Conservation (phyloP, 1,284 basidiomycete genomes). For the Takashimella koratensis region DNA sequence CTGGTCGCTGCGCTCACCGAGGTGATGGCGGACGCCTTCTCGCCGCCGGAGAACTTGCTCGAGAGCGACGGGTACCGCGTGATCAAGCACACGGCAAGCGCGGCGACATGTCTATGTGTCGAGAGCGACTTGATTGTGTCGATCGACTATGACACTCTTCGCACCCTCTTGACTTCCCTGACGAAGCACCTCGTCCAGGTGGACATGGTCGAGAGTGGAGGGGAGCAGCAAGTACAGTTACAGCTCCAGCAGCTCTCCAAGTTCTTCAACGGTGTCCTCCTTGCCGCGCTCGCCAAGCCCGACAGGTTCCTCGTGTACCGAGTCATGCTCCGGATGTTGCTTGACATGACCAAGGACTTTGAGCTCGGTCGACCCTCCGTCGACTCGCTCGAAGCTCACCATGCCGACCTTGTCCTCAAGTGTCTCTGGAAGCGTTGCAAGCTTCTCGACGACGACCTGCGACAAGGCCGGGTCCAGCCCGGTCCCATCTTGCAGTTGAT, state of each 20-base stretch:
- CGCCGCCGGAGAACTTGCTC: constrained; percentile 66
- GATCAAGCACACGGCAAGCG: constrained; percentile 65
- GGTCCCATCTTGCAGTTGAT: constrained; percentile 88
- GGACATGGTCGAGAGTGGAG: constrained; percentile 8
- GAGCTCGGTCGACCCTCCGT: constrained; percentile 53
- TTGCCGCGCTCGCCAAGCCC: constrained; percentile 87
- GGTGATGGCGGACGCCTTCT: constrained; percentile 85
- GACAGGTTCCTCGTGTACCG: constrained; percentile 88
- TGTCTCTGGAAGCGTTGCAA: constrained; percentile 98
- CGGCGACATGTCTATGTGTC: neutral
- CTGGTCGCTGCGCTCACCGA: constrained; percentile 78
- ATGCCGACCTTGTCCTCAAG: constrained; percentile 94
- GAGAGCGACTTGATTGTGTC: constrained; percentile 70
- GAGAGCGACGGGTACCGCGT: constrained; percentile 77
- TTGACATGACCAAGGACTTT: constrained; percentile 83
- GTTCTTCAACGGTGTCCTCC: constrained; percentile 97
- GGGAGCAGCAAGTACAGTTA: constrained; percentile 11
- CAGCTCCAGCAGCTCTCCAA: constrained; percentile 84
- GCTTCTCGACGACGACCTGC: constrained; percentile 86
- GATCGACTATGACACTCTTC: constrained; percentile 11
- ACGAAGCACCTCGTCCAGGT: constrained; percentile 9
- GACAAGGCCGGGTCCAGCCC: constrained; percentile 73
- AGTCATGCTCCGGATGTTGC: constrained; percentile 71
- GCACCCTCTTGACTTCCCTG: constrained; percentile 10
- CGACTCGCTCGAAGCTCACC: constrained; percentile 77